Percentiles rank a stretch among this genome's conserved stretches.
Conservation (phyloP, 305 asterid species). For the Stenogyne calaminthoides region DNA sequence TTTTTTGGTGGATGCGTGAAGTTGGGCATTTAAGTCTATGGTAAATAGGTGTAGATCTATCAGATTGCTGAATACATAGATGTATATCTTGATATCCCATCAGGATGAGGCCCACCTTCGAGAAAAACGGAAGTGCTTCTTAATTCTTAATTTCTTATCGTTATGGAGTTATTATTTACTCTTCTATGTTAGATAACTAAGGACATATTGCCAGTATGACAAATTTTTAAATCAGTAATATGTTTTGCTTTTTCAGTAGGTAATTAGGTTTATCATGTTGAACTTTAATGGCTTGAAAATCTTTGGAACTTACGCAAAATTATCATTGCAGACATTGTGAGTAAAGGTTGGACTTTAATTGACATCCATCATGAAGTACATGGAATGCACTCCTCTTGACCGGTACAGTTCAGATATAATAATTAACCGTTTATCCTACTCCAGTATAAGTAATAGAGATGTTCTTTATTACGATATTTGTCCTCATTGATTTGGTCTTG, state of each 20-base stretch:
- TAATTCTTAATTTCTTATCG: background rate
- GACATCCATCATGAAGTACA: slow-evolving; percentile 69
- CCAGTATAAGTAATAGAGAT: background rate
- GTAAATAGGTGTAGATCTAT: background rate
- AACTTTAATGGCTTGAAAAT: slow-evolving; percentile 4
- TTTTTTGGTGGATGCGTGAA: background rate
- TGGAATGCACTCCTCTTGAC: slow-evolving; percentile 92
- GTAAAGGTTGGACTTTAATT: slow-evolving; percentile 16
- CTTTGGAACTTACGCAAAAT: background rate
- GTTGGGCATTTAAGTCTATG: background rate
- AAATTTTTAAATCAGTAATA: background rate
- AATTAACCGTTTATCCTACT: background rate
- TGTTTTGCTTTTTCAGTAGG: background rate
- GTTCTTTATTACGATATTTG: background rate
- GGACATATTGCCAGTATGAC: background rate
- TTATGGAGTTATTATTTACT: background rate
- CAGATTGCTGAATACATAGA: background rate
- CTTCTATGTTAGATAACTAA: background rate
- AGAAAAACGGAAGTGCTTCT: background rate
- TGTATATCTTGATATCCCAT: background rate
- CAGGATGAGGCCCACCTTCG: background rate
- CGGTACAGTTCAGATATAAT: slow-evolving; percentile 46
- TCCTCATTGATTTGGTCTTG: slow-evolving; percentile 5
- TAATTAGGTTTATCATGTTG: background rate
- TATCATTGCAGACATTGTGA: slow-evolving; percentile 28